phyloP scores from a whole-genome alignment of 177 flowering plant species.

The Telopea speciosissima region DNA sequence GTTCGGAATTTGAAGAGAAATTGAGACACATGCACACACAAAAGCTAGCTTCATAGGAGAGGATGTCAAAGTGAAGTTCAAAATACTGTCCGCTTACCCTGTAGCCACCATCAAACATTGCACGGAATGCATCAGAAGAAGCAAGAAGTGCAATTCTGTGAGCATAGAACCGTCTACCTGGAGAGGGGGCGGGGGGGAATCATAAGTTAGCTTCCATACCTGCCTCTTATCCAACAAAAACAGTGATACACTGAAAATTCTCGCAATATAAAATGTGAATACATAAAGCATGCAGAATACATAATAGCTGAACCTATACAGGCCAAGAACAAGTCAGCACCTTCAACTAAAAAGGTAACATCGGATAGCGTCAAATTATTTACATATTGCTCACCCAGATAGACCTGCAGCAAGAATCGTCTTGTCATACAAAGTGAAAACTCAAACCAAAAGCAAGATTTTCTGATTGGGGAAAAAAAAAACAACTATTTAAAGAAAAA shows the following conservation, averaged over 20 bases:
- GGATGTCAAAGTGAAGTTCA: background rate
- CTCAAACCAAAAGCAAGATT: background rate
- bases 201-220: background rate
- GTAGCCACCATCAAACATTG: slow-evolving; percentile 99
- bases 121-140: slow-evolving; percentile 98
- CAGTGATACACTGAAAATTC: background rate
- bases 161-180: slow-evolving; percentile 95
- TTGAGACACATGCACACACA: too few relatives aligned
- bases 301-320: background rate
- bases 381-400: slow-evolving; percentile 87
- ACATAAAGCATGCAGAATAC: too few relatives aligned
- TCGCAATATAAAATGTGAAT: background rate
- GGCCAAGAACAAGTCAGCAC: slow-evolving; percentile 24
- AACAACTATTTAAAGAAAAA: too few relatives aligned
- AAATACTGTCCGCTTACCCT: slow-evolving; percentile 46
- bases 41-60: too few relatives aligned
- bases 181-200: slow-evolving; percentile 4
- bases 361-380: slow-evolving; percentile 82
- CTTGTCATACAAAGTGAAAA: slow-evolving; percentile 1
- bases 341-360: slow-evolving; percentile 94
- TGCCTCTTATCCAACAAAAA: background rate
- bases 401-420: slow-evolving; percentile 56
- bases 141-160: slow-evolving; percentile 95
- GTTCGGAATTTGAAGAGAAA: too few relatives aligned
- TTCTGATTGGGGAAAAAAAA: too few relatives aligned